Evolutionary conservation across 805 yeast genomes (phyloP).

Genomic region (Nakazawaea ishiwadae): DNA sequence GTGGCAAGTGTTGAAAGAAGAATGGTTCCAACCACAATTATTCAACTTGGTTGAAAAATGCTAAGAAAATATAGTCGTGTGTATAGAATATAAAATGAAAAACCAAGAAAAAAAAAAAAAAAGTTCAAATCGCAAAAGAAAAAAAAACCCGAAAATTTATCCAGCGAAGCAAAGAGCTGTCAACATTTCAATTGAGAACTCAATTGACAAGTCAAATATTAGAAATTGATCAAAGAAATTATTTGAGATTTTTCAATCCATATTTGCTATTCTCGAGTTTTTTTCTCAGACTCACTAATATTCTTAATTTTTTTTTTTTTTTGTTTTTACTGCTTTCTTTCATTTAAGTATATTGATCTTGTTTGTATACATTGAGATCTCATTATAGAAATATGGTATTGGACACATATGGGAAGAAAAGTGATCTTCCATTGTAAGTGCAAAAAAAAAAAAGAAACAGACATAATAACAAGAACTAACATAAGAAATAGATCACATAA

Average conservation of each 20-base stretch:
- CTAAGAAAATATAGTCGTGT: slow-evolving; percentile 3
- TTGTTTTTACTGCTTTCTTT: too few species aligned
- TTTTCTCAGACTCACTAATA: too few species aligned
- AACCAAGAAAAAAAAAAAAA: background rate
- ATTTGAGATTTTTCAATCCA: too few species aligned
- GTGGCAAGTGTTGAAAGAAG: slow-evolving; percentile 54
- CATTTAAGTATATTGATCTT: too few species aligned
- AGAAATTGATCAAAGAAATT: too few species aligned
- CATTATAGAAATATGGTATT: too few species aligned
- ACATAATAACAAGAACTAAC: background rate
- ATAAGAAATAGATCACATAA: slow-evolving; percentile 5
- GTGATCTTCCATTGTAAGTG: slow-evolving; percentile 44
- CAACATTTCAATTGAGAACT: too few species aligned
- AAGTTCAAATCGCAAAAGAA: background rate
- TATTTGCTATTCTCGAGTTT: too few species aligned
- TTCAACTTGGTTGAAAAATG: slow-evolving; percentile 34
- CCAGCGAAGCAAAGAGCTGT: too few species aligned
- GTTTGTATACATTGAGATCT: too few species aligned
- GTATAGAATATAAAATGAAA: background rate
- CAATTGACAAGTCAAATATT: background rate
- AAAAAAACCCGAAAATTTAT: too few species aligned
- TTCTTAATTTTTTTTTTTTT: too few species aligned
- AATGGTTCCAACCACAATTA: slow-evolving; percentile 68
- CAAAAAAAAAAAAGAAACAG: background rate
- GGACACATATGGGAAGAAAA: slow-evolving; percentile 35